These are phyloP conservation scores for Mycena amicta DNA, from an alignment of 768 basidiomycete genomes.

Conservation along the genomic window DNA sequence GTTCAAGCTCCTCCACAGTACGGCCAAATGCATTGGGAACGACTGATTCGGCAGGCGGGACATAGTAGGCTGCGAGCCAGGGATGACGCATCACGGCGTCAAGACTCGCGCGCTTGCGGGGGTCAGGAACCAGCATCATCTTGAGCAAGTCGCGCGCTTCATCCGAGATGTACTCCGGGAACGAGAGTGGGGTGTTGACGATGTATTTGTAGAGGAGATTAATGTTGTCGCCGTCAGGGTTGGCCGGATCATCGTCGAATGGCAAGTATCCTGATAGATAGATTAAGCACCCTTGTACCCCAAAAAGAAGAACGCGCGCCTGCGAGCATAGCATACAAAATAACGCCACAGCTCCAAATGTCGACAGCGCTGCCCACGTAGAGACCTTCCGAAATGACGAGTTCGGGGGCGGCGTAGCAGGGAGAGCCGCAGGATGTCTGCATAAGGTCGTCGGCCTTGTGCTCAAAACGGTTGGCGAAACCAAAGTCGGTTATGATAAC, in stretches of 20 bases:
- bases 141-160: conserved; percentile 83
- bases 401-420: conserved; percentile 97
- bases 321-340: conserved; percentile 95
- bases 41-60: conserved; percentile 33
- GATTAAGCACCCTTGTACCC: no score
- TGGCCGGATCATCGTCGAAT: conserved; percentile 98
- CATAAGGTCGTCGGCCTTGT: conserved; percentile 93
- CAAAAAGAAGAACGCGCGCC: no score
- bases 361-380: conserved; percentile 98
- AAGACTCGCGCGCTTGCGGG: conserved; percentile 75
- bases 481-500: conserved; percentile 99
- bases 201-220: conserved; percentile 99
- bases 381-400: conserved; percentile 95
- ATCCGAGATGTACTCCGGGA: conserved; percentile 91
- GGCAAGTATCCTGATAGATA: conserved; percentile 99
- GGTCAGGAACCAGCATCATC: conserved; percentile 95
- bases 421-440: conserved; percentile 97
- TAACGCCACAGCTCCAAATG: conserved; percentile 96
- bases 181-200: conserved; percentile 93
- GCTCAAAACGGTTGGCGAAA: conserved; percentile 97
- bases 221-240: conserved; percentile 99
- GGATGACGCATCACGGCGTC: conserved; percentile 81
- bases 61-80: conserved; percentile 73
- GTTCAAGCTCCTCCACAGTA: conserved; percentile 78
- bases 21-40: conserved; percentile 58